Evolutionary conservation across 768 basidiomycete genomes (phyloP).

Genomic region (Leucogyrophana mollusca): DNA sequence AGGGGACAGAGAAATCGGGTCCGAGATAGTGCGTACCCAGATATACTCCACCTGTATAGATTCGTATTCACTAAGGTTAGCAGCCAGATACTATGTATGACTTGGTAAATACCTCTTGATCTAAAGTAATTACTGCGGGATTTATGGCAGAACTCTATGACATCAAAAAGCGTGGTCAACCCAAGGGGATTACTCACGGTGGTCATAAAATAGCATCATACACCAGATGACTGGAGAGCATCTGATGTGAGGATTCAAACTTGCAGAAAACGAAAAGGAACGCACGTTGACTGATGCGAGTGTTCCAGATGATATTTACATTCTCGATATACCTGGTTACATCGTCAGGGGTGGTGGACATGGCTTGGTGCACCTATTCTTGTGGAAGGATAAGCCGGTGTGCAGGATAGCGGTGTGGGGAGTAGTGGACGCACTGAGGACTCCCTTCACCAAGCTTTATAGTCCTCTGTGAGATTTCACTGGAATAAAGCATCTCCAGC

Average conservation of each 20-base stretch:
- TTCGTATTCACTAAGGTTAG: background rate
- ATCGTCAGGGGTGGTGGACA: too few relatives aligned
- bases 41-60: constrained; percentile 1
- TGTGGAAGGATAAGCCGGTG: too few relatives aligned
- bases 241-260: background rate
- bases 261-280: background rate
- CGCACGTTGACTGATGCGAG: constrained; percentile 3
- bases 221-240: constrained; percentile 3
- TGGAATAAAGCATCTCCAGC: too few relatives aligned
- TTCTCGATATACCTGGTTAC: too few relatives aligned
- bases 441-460: too few relatives aligned
- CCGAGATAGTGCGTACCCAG: background rate
- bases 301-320: background rate
- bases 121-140: constrained; percentile 5
- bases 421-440: too few relatives aligned
- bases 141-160: too few relatives aligned
- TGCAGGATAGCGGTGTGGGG: too few relatives aligned
- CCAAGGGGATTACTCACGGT: background rate
- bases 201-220: constrained; percentile 2
- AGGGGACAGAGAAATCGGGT: background rate
- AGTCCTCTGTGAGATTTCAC: too few relatives aligned
- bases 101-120: constrained; percentile 6
- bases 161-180: background rate
- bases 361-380: too few relatives aligned
- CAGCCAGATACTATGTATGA: background rate